These are phyloP conservation scores for Carpinus fangiana DNA, from an alignment of 306 rosid genomes.

Conservation along the genomic window DNA sequence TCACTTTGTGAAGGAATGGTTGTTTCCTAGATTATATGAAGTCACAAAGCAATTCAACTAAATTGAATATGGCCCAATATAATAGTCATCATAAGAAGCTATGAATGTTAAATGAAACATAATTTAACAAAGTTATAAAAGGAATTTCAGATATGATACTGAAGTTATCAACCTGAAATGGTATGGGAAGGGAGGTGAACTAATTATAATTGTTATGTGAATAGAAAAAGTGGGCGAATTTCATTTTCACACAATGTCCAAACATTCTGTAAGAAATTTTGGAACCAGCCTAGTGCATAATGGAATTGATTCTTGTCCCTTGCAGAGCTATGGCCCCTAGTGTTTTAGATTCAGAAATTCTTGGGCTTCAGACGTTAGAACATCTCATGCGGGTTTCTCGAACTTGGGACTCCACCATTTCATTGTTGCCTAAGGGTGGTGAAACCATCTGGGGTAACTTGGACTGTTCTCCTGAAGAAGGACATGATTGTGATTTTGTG, in stretches of 20 bases:
- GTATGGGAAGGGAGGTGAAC: neutral
- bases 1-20: neutral
- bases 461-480: slow-evolving; percentile 63
- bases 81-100: neutral
- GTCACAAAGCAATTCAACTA: neutral
- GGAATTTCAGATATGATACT: too few relatives aligned
- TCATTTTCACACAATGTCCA: neutral
- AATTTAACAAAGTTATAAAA: neutral
- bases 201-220: neutral
- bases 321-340: slow-evolving; percentile 70
- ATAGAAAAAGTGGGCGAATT: neutral
- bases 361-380: slow-evolving; percentile 58
- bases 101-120: neutral
- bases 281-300: slow-evolving; percentile 3
- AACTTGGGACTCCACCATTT: slow-evolving; percentile 76
- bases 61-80: neutral
- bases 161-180: neutral
- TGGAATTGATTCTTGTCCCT: slow-evolving; percentile 22
- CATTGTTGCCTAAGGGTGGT: slow-evolving; percentile 86
- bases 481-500: slow-evolving; percentile 35
- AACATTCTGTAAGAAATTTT: neutral
- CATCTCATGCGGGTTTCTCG: slow-evolving; percentile 58
- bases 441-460: slow-evolving; percentile 74
- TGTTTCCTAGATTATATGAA: neutral
- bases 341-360: slow-evolving; percentile 54